Evolutionary conservation across 2,329 filamentous ascomycete species (phyloP).

Genomic region (Neofusicoccum sp.): DNA sequence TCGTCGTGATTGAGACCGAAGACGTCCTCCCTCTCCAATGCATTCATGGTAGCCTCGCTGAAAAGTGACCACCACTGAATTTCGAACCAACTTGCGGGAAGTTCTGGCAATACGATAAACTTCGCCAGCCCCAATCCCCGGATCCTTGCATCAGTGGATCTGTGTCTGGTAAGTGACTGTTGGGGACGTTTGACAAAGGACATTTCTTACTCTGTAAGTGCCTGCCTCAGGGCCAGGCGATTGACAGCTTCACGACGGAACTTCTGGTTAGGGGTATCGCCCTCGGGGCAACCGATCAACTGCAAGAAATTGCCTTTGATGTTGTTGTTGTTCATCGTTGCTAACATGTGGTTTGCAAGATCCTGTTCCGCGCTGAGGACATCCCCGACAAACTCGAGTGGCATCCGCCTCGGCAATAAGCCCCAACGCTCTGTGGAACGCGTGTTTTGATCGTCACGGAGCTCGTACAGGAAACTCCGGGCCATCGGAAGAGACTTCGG

Average conservation of each 20-base stretch:
- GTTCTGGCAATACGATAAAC: neutral
- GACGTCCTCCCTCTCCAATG: neutral
- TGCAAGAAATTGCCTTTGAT: neutral
- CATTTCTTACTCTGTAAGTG: slow-evolving; percentile 5
- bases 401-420: neutral
- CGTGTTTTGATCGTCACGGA: neutral
- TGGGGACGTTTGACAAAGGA: neutral
- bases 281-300: neutral
- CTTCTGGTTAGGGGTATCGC: neutral
- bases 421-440: neutral
- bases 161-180: neutral
- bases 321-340: neutral
- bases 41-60: no score
- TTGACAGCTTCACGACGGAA: slow-evolving; percentile 3
- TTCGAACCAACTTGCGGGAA: no score
- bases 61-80: no score
- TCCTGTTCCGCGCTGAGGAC: neutral
- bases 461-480: neutral
- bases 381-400: no score
- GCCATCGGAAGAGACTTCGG: neutral
- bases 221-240: neutral
- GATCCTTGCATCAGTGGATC: neutral
- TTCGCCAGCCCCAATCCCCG: neutral
- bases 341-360: slow-evolving; percentile 4
- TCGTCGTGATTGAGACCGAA: neutral